A percentile compares a stretch with the other conserved stretches of the same genome.
Conservation (phyloP, 768 basidiomycete genomes). For the Suillus discolor region DNA sequence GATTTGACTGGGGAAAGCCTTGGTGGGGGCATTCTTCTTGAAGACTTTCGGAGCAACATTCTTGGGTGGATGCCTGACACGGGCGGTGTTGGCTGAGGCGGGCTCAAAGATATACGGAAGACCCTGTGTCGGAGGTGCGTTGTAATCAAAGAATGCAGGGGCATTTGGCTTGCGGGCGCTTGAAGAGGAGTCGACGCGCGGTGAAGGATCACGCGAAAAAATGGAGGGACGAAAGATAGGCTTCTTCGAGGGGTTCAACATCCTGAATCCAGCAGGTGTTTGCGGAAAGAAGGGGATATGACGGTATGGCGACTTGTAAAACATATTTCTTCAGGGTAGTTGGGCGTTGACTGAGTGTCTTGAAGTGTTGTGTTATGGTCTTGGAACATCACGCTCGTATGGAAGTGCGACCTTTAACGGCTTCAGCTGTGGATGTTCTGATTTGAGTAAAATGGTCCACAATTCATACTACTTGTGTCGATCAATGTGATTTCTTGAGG, state of each 20-base stretch:
- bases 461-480: neutral
- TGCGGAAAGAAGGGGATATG: constrained; percentile 16
- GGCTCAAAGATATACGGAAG: constrained; percentile 10
- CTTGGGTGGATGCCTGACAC: neutral
- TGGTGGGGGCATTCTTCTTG: neutral
- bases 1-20: neutral
- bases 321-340: constrained; percentile 19
- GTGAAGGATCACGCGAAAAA: constrained; percentile 13
- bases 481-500: neutral
- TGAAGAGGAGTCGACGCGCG: constrained; percentile 18
- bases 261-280: constrained; percentile 31
- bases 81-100: neutral
- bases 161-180: neutral
- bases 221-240: constrained; percentile 16
- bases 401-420: neutral
- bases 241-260: constrained; percentile 15
- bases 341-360: neutral
- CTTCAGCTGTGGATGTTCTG: neutral
- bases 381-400: neutral
- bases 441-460: neutral
- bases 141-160: constrained; percentile 8
- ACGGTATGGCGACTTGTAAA: constrained; percentile 13
- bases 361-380: neutral
- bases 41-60: neutral
- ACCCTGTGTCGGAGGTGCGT: constrained; percentile 13